Conservation (phyloP, 495 filamentous ascomycete species). For the Entonaema liquescens region DNA sequence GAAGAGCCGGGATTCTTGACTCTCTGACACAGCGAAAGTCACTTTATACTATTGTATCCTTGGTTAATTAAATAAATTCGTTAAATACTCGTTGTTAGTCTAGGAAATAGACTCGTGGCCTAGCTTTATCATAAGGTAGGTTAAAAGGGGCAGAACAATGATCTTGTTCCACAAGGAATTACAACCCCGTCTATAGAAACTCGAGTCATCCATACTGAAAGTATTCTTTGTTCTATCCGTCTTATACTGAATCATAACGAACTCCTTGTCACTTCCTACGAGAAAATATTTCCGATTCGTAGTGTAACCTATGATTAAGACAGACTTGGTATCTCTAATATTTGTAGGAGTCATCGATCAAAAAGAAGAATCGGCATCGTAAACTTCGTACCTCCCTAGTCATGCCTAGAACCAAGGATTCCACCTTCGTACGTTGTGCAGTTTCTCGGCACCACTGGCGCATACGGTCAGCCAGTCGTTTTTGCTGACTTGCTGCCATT, state of each 20-base stretch:
- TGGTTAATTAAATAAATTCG: no score
- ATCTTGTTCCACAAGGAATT: no score
- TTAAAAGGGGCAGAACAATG: no score
- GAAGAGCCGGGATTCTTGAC: no score
- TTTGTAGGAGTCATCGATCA: not conserved
- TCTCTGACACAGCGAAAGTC: no score
- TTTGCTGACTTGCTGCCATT: conserved; percentile 34
- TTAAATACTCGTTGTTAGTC: no score
- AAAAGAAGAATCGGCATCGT: not conserved
- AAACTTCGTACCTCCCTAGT: not conserved
- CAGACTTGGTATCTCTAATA: not conserved
- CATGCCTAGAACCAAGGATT: conserved; percentile 29
- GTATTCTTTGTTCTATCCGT: no score
- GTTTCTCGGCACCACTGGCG: conserved; percentile 22
- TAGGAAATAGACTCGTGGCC: not conserved
- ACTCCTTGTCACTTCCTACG: not conserved
- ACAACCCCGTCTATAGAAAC: no score
- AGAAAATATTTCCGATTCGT: not conserved
- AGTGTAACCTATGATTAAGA: not conserved
- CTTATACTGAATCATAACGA: not conserved
- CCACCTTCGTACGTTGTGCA: conserved; percentile 30
- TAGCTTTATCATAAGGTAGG: no score
- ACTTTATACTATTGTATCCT: no score
- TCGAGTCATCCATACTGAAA: no score
- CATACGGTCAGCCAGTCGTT: conserved; percentile 38